A percentile compares a stretch with the other conserved stretches of the same genome.
Conservation (phyloP, 768 basidiomycete species). For the Amanita rimosa region DNA sequence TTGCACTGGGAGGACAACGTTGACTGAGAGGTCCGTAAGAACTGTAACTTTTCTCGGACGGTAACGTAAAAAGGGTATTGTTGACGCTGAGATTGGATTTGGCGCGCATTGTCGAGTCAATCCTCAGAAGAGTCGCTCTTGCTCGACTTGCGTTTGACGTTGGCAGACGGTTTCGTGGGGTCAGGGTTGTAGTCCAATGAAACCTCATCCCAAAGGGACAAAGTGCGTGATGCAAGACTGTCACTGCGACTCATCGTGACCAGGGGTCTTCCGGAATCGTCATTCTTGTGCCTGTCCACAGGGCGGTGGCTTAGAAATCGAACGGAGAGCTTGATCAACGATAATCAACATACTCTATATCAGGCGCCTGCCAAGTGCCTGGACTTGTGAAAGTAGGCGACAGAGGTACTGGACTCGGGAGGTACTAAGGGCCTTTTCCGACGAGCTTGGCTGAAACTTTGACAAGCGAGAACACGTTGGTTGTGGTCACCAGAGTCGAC, state of each 20-base stretch:
- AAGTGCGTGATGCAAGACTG: neutral
- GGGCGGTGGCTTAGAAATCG: too few relatives aligned
- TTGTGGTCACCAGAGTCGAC: too few relatives aligned
- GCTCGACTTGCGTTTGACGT: constrained; percentile 11
- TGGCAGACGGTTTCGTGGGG: neutral
- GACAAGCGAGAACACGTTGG: too few relatives aligned
- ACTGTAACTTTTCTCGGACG: constrained; percentile 23
- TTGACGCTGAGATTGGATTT: constrained; percentile 31
- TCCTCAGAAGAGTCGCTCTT: constrained; percentile 24
- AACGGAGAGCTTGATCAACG: too few relatives aligned
- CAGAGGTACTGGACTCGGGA: too few relatives aligned
- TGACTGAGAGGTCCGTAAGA: constrained; percentile 5
- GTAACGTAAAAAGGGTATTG: constrained; percentile 33
- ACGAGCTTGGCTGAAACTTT: too few relatives aligned
- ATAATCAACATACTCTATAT: too few relatives aligned
- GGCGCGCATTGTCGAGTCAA: constrained; percentile 30
- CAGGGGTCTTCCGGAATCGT: neutral
- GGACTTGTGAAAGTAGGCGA: too few relatives aligned
- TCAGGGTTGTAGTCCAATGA: neutral
- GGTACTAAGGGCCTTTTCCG: too few relatives aligned
- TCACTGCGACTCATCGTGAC: neutral
- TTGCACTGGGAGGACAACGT: constrained; percentile 2
- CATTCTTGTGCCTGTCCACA: too few relatives aligned
- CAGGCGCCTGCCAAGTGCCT: too few relatives aligned
- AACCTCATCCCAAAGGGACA: neutral